Evolutionary conservation across 2,329 filamentous ascomycete species (phyloP), one percentile per base, ranked within the genome.

Genomic region (Talaromyces sp.): DNA sequence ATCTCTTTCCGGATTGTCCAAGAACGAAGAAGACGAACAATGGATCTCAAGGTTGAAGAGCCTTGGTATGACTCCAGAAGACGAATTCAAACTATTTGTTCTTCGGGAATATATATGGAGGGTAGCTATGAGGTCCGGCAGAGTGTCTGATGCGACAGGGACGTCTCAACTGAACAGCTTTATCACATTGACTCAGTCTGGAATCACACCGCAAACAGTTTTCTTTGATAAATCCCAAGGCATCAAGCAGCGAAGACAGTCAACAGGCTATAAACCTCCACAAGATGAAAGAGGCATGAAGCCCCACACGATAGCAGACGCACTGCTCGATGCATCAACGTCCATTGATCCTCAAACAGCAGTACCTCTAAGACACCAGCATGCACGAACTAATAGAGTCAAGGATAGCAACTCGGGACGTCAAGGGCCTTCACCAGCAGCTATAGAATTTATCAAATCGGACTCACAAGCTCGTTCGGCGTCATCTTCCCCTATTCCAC

Each of bases 101-200:
- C 80, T 99, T 11, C 83, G 90, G 60, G 92, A 97, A 70, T 97
- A 96, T 68, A 90, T 99, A 46, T 96, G 91, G 90, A 86, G 90
- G 43, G 83, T 94, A 8, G 89, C 89, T 55, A 85, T 87, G 67
- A 87, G 90, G 63, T 90, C 87, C 68, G 78, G 83, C 10, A 84
- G 87, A 3, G 80, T 83, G 57, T 59, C 62, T 14, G 69, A 75
- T 52, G 64, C 63, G 56, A 66, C 64, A 51, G 65, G 66, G 2
- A 68, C 73, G 3, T 76, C 81, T n/a, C 71, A 67, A 2, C 80
- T 90, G 63, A 90, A 89, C 65, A 84, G 84, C 56, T 85, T 96
- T 12, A 83, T 97, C 7, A 82, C 87, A 0, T 76, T 97, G 26
- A 88, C 89, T 64, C 87, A 86, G 46, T 78, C 96, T 56, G 86